Percentiles rank a stretch among this genome's conserved stretches.
phyloP scores from a whole-genome alignment of 352 stramenopile genomes.

The Phytophthora pluvialis region DNA sequence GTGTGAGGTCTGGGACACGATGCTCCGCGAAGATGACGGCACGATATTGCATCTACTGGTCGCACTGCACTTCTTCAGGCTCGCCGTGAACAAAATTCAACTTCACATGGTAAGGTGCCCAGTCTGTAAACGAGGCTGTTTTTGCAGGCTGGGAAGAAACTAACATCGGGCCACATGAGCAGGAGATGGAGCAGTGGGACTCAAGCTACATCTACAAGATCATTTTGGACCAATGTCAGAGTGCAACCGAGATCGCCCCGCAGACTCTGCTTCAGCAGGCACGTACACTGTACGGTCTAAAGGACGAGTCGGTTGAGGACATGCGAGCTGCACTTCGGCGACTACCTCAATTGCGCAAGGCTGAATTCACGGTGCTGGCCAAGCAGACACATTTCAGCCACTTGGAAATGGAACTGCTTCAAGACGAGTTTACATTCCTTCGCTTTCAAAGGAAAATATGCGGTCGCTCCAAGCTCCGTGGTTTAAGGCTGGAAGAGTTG shows the following conservation, averaged over 20 bases:
- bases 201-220: constrained; percentile 79
- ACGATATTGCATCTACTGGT: constrained; percentile 71
- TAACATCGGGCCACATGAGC: background rate
- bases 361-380: constrained; percentile 56
- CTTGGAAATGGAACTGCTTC: constrained; percentile 57
- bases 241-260: constrained; percentile 32
- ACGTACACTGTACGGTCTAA: constrained; percentile 55
- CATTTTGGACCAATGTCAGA: constrained; percentile 52
- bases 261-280: constrained; percentile 46
- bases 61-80: constrained; percentile 59
- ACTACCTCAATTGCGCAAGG: constrained; percentile 55
- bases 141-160: background rate
- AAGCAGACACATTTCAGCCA: constrained; percentile 59
- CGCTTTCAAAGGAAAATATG: constrained; percentile 54
- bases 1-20: constrained; percentile 63
- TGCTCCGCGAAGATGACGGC: constrained; percentile 56
- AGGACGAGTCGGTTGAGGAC: constrained; percentile 67
- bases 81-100: constrained; percentile 48
- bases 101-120: constrained; percentile 41
- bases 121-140: background rate
- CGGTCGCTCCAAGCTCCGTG: constrained; percentile 50
- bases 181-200: constrained; percentile 68
- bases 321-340: constrained; percentile 56
- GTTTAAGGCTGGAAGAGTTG: constrained; percentile 59
- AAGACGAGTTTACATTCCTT: constrained; percentile 76